Evolutionary conservation across 306 rosid genomes (phyloP), one percentile per base, ranked within the genome.

Genomic region (Casuarina cunninghamiana): DNA sequence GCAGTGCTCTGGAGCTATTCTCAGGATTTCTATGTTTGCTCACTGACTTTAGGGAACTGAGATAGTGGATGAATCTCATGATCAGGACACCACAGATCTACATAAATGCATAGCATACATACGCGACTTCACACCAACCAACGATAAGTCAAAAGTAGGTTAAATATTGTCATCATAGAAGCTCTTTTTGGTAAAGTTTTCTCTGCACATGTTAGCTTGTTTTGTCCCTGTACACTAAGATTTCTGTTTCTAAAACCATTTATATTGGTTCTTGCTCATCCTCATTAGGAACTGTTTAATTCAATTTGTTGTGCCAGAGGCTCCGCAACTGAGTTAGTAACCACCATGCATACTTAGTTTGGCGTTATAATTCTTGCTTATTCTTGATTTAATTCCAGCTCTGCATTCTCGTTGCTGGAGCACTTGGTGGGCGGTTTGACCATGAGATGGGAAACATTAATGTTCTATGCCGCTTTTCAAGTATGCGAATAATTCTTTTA

Each of bases 401-500:
- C 71, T 86, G 98, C 89, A 90, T 96, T 84, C 87, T 96, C 67
- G 93, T 90, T 71, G 87, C 89, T 72, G 99, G 99, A 81, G 97
- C 98, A 77, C 94, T 96, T 72, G 99, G 99, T 44, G 99, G 99
- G 75, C 83, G 99, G 82, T 96, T 96, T 81, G 99, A 96, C 83
- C 99, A 96, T 15, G 97, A 93, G 86, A 88, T 96, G 19, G 99
- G 98, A 77, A 96, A 96, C 84, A 82, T 96, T 71, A 96, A 96
- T 58, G 93, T 93, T 53, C 74, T 93, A n/a, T 93, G 89, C 72
- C 88, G 84, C 46, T 96, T 93, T 86, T 84, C 97, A 62, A 63
- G 78, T 74, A 74, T 85, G 8, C 86, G 96, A 13, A 86, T 93
- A 73, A 79, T 91, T 71, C 98, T 96, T 82, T 77, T 96, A 41